Evolutionary conservation across 2,329 filamentous ascomycete species (phyloP).

Genomic region (Albifimbria verrucaria): DNA sequence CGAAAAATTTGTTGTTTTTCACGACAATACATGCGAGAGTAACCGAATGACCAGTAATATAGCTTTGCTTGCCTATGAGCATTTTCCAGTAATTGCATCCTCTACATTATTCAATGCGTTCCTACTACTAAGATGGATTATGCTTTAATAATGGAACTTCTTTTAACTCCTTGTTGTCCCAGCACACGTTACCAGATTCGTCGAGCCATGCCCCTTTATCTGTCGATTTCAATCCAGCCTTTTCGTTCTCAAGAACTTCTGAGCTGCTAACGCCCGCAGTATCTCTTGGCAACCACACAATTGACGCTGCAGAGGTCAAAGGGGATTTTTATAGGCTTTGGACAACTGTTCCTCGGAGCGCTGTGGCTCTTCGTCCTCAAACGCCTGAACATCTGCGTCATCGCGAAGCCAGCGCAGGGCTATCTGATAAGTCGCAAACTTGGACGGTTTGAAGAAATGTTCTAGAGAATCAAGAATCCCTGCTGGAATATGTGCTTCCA

Average conservation of each 20-base stretch:
- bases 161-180: not conserved
- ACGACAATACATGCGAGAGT: too few species aligned
- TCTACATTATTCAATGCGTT: too few species aligned
- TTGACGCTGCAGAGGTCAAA: not conserved
- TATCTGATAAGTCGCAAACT: not conserved
- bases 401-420: not conserved
- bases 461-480: not conserved
- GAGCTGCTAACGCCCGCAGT: not conserved
- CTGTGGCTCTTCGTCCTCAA: not conserved
- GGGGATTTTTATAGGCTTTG: not conserved
- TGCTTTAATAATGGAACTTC: not conserved
- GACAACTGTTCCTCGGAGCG: not conserved
- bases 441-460: slow-evolving; percentile 1
- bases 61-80: too few species aligned
- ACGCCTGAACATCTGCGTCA: not conserved
- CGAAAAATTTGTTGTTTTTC: too few species aligned
- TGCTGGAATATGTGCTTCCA: not conserved
- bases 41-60: too few species aligned
- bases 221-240: not conserved
- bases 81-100: too few species aligned
- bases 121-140: not conserved
- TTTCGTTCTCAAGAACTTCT: not conserved
- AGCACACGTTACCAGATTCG: not conserved
- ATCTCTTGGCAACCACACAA: not conserved
- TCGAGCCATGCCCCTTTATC: slow-evolving; percentile 2